Evolutionary conservation across 2,329 filamentous ascomycete species (phyloP), one percentile per base, ranked within the genome.

Genomic region (Verticillium klebahnii): DNA sequence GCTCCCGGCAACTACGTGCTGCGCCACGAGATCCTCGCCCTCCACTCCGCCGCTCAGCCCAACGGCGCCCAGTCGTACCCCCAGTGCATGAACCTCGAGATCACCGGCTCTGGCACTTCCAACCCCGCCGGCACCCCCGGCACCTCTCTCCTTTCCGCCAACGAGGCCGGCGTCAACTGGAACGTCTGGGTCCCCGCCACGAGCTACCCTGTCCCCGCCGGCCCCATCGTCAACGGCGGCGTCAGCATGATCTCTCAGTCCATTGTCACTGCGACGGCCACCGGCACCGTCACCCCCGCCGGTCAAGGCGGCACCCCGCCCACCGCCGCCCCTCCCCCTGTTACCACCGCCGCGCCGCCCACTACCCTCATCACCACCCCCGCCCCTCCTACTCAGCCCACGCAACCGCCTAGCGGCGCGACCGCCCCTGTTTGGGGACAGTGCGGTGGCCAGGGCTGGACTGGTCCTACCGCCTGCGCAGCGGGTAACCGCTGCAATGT

Each of bases 51-150:
- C 17, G 73, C 67, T 3, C 72, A 78, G 45, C 59, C 67, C 45
- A 71, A 79, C 65, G 79, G 80, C 14, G 78, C 79, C 39, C 79
- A 82, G 70, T 77, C 77, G 68, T 82, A 82, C 68, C 79, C 79
- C 36, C 79, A 81, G 67, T 82, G 85, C 70, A 74, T 84, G 70
- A 86, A 87, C 75, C 70, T 87, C 62, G 77, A 83, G 65, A 76
- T 87, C 65, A 81, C 79, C 50, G 82, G 83, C 60, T 71, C 72
- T 23, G 82, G 83, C 40, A 79, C 81, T 60, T 78, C 76, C 56
- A 76, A 73, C 63, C 76, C 77, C 7, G 66, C 70, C 36, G 84
- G 84, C 61, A 77, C 77, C 29, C 70, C 76, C 19, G 84, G 81
- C 61, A 84, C 80, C 17, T 73, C 73, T 55, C 78, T 88, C 37